Conservation (phyloP, 2,329 filamentous ascomycete genomes). For the Sordariomycetes sp. region DNA sequence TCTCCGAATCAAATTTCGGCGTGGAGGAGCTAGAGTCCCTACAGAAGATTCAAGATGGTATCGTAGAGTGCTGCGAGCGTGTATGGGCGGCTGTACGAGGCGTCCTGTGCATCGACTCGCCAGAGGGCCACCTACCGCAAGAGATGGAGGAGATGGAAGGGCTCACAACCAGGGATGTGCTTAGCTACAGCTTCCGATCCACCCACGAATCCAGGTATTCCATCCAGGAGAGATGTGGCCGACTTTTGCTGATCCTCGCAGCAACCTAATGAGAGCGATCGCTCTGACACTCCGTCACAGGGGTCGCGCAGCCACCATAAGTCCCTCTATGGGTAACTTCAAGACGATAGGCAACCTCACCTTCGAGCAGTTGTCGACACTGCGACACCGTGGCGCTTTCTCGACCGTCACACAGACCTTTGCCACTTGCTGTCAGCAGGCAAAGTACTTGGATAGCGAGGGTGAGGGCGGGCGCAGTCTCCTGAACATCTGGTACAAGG, state of each 20-base stretch:
- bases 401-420: constrained; percentile 90
- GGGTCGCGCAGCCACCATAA: constrained; percentile 30
- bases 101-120: constrained; percentile 86
- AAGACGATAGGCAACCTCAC: constrained; percentile 61
- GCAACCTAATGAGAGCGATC: constrained; percentile 61
- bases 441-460: constrained; percentile 34
- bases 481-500: constrained; percentile 63
- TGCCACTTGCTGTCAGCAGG: constrained; percentile 63
- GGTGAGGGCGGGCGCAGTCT: constrained; percentile 30
- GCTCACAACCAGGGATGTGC: constrained; percentile 73
- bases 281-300: constrained; percentile 43
- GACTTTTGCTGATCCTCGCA: constrained; percentile 23
- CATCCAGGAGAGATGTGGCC: background rate
- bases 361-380: constrained; percentile 71
- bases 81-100: constrained; percentile 71
- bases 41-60: constrained; percentile 37
- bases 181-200: constrained; percentile 92
- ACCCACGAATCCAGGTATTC: constrained; percentile 82
- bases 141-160: constrained; percentile 65
- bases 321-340: constrained; percentile 46
- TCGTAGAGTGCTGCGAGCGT: constrained; percentile 52
- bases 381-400: constrained; percentile 88
- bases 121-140: constrained; percentile 76
- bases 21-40: constrained; percentile 24
- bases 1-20: constrained; percentile 30